These are phyloP conservation scores for Amaranthus palmeri DNA, from an alignment of 148 eudicot species.

Conservation along the genomic window DNA sequence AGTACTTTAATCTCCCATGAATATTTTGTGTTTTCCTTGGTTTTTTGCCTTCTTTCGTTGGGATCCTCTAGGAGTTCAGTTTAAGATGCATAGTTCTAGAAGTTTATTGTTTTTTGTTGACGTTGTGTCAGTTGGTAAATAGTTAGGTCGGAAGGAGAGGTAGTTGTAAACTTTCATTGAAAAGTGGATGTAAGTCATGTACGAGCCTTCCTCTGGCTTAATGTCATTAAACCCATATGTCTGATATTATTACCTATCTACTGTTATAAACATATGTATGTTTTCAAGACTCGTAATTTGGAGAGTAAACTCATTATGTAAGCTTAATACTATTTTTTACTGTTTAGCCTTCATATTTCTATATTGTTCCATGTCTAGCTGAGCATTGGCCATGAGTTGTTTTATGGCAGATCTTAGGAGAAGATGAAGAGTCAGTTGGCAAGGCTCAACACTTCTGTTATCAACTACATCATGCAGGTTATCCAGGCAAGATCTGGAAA, in stretches of 20 bases:
- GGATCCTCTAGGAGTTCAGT: slow-evolving; percentile 7
- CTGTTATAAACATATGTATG: neutral
- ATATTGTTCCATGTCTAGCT: slow-evolving; percentile 13
- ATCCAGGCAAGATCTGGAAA: slow-evolving; percentile 7
- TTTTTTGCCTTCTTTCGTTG: slow-evolving; percentile 3
- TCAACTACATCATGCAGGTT: slow-evolving; percentile 3
- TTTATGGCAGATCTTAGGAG: slow-evolving; percentile 20
- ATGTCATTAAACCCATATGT: slow-evolving; percentile 20
- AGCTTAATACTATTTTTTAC: slow-evolving; percentile 1
- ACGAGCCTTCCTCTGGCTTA: slow-evolving; percentile 16
- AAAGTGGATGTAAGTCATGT: slow-evolving; percentile 21
- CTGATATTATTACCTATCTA: neutral
- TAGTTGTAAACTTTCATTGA: slow-evolving; percentile 12
- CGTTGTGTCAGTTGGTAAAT: slow-evolving; percentile 21
- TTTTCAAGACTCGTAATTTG: neutral
- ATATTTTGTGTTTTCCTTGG: slow-evolving; percentile 1
- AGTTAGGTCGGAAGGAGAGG: slow-evolving; percentile 10
- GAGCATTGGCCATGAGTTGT: slow-evolving; percentile 20
- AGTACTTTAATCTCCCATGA: slow-evolving; percentile 8
- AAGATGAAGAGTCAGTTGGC: neutral
- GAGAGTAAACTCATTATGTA: neutral
- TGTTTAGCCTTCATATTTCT: neutral
- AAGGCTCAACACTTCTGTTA: neutral
- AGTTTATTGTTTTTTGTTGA: slow-evolving; percentile 5
- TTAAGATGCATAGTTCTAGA: slow-evolving; percentile 16